A percentile compares a stretch with the other conserved stretches of the same genome.
Conservation (phyloP, 164 flowering plant genomes). For the Brasenia schreberi region DNA sequence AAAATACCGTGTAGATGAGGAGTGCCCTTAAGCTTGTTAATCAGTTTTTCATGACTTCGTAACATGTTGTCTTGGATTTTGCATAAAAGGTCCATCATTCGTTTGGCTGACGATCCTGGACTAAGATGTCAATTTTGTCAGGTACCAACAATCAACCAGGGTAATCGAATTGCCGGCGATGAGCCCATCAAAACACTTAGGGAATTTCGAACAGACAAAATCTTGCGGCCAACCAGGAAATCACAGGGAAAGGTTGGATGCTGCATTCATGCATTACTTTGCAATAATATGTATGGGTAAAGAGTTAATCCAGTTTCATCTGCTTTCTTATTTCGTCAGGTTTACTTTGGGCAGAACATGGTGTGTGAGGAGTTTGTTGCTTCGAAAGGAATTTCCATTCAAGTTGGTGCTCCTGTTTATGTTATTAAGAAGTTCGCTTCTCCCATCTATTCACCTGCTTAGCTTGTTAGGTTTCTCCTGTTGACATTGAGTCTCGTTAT, state of each 20-base stretch:
- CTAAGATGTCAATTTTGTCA: constrained; percentile 7
- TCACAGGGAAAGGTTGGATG: constrained; percentile 47
- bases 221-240: constrained; percentile 43
- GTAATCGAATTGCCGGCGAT: constrained; percentile 38
- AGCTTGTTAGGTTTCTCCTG: constrained; percentile 3
- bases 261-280: not conserved
- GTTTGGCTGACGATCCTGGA: no score
- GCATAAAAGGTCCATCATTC: no score
- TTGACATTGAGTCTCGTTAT: no score
- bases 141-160: constrained; percentile 82
- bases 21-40: no score
- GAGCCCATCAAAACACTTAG: constrained; percentile 62
- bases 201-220: constrained; percentile 60
- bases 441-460: constrained; percentile 49
- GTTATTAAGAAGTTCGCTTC: constrained; percentile 39
- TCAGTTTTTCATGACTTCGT: no score
- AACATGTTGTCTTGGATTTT: no score
- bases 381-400: constrained; percentile 28
- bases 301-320: not conserved
- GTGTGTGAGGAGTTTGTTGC: constrained; percentile 38
- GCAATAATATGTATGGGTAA: not conserved
- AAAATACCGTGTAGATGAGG: no score
- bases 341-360: constrained; percentile 72
- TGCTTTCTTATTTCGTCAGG: constrained; percentile 23
- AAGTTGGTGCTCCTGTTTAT: constrained; percentile 57